Base-by-base conservation (phyloP, 2,329 filamentous ascomycete species). In the Pestalotiopsis sp. region DNA sequence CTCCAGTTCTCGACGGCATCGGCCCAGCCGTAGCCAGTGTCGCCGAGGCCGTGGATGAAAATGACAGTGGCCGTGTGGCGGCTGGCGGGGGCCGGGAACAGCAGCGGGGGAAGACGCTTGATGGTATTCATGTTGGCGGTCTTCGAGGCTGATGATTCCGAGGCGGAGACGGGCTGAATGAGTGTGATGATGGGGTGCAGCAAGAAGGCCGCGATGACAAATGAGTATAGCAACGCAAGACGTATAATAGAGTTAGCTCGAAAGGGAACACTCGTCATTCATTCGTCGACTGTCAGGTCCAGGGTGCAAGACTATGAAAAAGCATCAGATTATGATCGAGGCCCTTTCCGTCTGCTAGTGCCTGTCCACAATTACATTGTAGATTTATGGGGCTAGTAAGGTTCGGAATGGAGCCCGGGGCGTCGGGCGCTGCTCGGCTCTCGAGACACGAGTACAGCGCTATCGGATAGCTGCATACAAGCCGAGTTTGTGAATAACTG, bases 21-120 rank as follows among this genome's bases (percentile, higher is more conserved):
- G 59, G 92, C 87, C 95, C 93, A 95, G 73, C 93, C 93, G 73
- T 88, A 85, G 58, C 92, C 93, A 38, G 86, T 92, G 79, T 98
- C 96, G 71, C 96, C 96, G 52, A 99, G 85, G 14, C 96, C 96
- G 80, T 99, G 96, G 66, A 93, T 87, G 81, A 98, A 94, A 76
- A 99, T 98, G 75, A 98, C 92, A 3, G 95, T 98, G 27, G 94
- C 94, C 49, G 96, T 98, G 82, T 98, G 96, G 77, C 89, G 75
- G 31, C 73, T 72, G 45, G 71, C 70, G 9, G 59, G 59, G 9
- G 77, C 74, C 36, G 74, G 70, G 70, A 78, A 76, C 17, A 77
- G 60, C n/a, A 79, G 69, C 59, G 77, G 77, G 60, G 70, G 74
- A 49, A 74, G 68, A 68, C 73, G 71, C 70, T 71, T 69, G 64